Evolutionary conservation across 2,329 filamentous ascomycete genomes (phyloP).

Genomic region (Xylariaceae sp.): DNA sequence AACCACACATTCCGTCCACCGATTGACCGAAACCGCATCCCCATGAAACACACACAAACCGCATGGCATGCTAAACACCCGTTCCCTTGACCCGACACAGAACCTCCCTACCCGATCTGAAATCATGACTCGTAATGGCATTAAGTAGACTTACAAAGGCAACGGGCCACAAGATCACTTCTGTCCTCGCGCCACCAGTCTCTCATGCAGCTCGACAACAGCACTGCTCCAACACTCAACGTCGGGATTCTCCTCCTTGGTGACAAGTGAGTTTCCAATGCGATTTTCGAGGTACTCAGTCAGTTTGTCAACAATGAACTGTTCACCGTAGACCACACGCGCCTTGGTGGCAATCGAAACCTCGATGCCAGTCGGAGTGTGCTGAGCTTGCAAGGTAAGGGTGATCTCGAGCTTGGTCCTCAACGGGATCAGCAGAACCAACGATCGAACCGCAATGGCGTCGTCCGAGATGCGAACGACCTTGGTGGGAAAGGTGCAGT

Average conservation of each 20-base stretch:
- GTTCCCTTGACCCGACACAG: neutral
- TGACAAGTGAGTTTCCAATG: slow-evolving; percentile 39
- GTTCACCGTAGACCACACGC: slow-evolving; percentile 69
- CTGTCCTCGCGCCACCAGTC: slow-evolving; percentile 50
- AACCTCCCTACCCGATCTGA: neutral
- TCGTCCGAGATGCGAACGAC: slow-evolving; percentile 61
- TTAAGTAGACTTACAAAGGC: neutral
- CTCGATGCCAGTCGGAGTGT: slow-evolving; percentile 45
- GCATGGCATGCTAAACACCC: neutral
- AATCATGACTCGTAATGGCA: slow-evolving; percentile 18
- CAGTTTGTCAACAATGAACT: slow-evolving; percentile 71
- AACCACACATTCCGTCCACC: neutral
- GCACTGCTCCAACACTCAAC: slow-evolving; percentile 48
- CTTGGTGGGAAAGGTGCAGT: slow-evolving; percentile 59
- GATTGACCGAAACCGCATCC: neutral
- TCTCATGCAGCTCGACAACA: slow-evolving; percentile 50
- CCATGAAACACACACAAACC: neutral
- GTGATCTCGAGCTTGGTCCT: slow-evolving; percentile 63
- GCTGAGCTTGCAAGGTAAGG: slow-evolving; percentile 49
- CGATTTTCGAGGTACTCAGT: slow-evolving; percentile 60
- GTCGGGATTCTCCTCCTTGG: slow-evolving; percentile 32
- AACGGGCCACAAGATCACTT: slow-evolving; percentile 34
- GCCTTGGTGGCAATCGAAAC: slow-evolving; percentile 52
- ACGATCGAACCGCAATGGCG: slow-evolving; percentile 55
- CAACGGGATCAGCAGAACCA: slow-evolving; percentile 58